A percentile compares a stretch with the other conserved stretches of the same genome.
Conservation (phyloP, 805 yeast species). For the Pachysolen tannophilus region DNA sequence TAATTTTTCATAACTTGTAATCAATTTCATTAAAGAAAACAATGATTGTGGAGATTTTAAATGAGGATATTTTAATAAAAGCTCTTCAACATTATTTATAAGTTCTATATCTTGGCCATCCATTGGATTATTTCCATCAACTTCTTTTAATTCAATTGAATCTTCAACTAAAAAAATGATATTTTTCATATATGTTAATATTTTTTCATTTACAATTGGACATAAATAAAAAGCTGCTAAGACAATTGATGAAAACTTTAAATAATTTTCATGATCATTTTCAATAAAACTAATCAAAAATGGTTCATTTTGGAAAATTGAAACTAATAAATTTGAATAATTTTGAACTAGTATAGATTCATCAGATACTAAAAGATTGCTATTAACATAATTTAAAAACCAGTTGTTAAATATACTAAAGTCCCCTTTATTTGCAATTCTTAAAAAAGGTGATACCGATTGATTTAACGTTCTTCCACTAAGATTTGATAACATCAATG, state of each 20-base stretch:
- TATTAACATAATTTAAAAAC: slow-evolving; percentile 3
- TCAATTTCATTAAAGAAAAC: slow-evolving; percentile 3
- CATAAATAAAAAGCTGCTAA: slow-evolving; percentile 7
- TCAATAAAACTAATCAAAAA: background rate
- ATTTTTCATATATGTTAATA: slow-evolving; percentile 6
- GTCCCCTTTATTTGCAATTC: background rate
- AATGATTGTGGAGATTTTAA: slow-evolving; percentile 1
- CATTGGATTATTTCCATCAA: background rate
- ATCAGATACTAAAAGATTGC: background rate
- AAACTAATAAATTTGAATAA: slow-evolving; percentile 1
- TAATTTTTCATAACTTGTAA: slow-evolving; percentile 5
- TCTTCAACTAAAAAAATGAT: slow-evolving; percentile 5
- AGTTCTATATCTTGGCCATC: background rate
- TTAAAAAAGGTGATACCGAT: background rate
- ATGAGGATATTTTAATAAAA: background rate
- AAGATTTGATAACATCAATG: background rate
- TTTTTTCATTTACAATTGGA: slow-evolving; percentile 5
- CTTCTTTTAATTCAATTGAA: background rate
- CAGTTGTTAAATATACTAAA: slow-evolving; percentile 4
- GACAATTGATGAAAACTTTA: background rate
- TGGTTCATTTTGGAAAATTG: slow-evolving; percentile 5
- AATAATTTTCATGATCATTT: background rate
- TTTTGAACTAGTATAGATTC: background rate
- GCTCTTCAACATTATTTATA: background rate
- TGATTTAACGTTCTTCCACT: background rate